Evolutionary conservation across 768 basidiomycete genomes (phyloP).

Genomic region (Tephrocybe rancida): DNA sequence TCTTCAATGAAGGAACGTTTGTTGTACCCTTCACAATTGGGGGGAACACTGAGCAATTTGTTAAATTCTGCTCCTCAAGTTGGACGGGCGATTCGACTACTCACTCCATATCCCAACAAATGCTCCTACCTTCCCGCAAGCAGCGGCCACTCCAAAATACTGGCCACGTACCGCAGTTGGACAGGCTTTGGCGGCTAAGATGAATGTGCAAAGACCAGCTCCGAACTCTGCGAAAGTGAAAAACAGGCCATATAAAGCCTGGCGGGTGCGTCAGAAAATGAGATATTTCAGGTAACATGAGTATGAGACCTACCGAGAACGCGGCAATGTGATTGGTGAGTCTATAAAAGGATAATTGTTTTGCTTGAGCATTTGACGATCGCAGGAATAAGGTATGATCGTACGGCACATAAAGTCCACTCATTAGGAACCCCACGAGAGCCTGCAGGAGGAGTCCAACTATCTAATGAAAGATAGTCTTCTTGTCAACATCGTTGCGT

Average conservation of each 20-base stretch:
- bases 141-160: constrained; percentile 84
- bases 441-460: constrained; percentile 68
- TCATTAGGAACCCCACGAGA: constrained; percentile 84
- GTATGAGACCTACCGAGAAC: constrained; percentile 59
- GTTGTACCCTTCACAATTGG: constrained; percentile 60
- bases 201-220: constrained; percentile 84
- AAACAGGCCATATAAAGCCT: constrained; percentile 90
- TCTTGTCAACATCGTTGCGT: background rate
- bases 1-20: background rate
- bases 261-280: background rate
- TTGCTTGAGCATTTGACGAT: background rate
- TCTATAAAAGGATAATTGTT: constrained; percentile 28
- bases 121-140: constrained; percentile 83
- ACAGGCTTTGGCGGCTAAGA: constrained; percentile 80
- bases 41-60: constrained; percentile 51
- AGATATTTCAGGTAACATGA: background rate
- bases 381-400: constrained; percentile 15
- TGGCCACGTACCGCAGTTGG: constrained; percentile 86
- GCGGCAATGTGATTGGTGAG: constrained; percentile 67
- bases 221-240: constrained; percentile 83
- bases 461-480: constrained; percentile 42
- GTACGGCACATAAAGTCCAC: constrained; percentile 66
- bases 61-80: background rate
- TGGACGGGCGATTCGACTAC: constrained; percentile 19
- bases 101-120: constrained; percentile 80